Evolutionary conservation across 495 filamentous ascomycete species (phyloP).

Genomic region (Penicillium paradoxum): DNA sequence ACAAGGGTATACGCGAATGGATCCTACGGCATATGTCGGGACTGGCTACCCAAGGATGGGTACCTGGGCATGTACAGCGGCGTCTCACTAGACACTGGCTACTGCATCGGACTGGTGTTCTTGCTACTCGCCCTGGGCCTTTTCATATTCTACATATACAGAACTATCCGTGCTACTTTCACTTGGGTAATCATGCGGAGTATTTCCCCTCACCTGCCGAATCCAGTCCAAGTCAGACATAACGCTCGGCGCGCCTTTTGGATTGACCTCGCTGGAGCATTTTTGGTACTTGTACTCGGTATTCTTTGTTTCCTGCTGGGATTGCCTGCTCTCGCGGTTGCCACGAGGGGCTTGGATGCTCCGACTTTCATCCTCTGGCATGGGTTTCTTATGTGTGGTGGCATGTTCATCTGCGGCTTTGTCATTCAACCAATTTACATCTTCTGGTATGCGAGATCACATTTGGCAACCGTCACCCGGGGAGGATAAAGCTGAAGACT

Average conservation of each 20-base stretch:
- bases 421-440: neutral
- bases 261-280: neutral
- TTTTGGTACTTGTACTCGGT: neutral
- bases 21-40: neutral
- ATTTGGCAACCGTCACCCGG: too few species aligned
- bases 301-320: neutral
- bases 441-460: neutral
- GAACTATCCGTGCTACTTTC: fast-evolving
- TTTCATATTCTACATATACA: neutral
- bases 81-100: neutral
- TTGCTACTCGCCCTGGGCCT: neutral
- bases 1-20: neutral
- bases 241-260: neutral
- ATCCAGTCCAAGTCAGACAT: neutral
- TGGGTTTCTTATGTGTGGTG: neutral
- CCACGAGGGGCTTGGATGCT: neutral
- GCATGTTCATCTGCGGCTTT: too few species aligned
- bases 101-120: neutral
- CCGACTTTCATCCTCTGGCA: neutral
- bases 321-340: neutral
- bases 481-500: neutral
- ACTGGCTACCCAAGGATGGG: neutral
- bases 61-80: neutral
- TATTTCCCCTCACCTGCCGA: neutral
- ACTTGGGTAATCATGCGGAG: neutral